Conservation (phyloP, 768 basidiomycete genomes). For the Sporobolomyces roseus region DNA sequence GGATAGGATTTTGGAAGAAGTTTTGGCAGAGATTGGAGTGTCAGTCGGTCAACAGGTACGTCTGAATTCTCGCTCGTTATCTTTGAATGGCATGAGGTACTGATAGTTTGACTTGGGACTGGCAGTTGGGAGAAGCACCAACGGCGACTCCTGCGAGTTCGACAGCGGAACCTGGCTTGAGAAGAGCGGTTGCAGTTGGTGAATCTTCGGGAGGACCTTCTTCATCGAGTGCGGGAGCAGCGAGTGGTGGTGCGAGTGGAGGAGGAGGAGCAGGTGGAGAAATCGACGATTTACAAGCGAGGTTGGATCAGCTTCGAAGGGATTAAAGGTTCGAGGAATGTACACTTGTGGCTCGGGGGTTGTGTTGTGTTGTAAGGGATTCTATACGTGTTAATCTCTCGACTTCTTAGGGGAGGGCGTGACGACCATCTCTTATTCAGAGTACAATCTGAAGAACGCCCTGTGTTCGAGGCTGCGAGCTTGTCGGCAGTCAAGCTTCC, state of each 20-base stretch:
- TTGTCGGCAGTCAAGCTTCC: too few relatives aligned
- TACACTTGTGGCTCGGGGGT: too few relatives aligned
- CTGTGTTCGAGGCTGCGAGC: too few relatives aligned
- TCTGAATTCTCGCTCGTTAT: too few relatives aligned
- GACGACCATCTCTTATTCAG: too few relatives aligned
- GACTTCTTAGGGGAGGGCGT: too few relatives aligned
- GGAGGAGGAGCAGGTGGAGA: slow-evolving; percentile 56
- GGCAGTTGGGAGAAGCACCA: slow-evolving; percentile 47
- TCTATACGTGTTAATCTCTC: too few relatives aligned
- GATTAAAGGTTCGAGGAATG: slow-evolving; percentile 32
- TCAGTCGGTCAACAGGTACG: slow-evolving; percentile 83
- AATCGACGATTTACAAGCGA: slow-evolving; percentile 88
- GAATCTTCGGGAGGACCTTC: slow-evolving; percentile 51
- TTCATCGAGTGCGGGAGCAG: slow-evolving; percentile 48
- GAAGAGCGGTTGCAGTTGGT: slow-evolving; percentile 81
- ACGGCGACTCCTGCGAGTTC: slow-evolving; percentile 46
- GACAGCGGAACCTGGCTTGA: slow-evolving; percentile 53
- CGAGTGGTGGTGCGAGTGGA: slow-evolving; percentile 56
- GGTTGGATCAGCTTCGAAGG: slow-evolving; percentile 76
- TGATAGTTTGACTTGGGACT: too few relatives aligned
- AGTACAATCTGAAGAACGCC: too few relatives aligned
- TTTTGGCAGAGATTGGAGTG: slow-evolving; percentile 95
- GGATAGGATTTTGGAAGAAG: slow-evolving; percentile 90
- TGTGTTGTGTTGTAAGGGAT: too few relatives aligned
- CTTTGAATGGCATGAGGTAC: too few relatives aligned